A percentile compares a stretch with the other conserved stretches of the same genome.
Evolutionary conservation across 495 filamentous ascomycete genomes (phyloP).

Genomic region (Neurospora sp.): DNA sequence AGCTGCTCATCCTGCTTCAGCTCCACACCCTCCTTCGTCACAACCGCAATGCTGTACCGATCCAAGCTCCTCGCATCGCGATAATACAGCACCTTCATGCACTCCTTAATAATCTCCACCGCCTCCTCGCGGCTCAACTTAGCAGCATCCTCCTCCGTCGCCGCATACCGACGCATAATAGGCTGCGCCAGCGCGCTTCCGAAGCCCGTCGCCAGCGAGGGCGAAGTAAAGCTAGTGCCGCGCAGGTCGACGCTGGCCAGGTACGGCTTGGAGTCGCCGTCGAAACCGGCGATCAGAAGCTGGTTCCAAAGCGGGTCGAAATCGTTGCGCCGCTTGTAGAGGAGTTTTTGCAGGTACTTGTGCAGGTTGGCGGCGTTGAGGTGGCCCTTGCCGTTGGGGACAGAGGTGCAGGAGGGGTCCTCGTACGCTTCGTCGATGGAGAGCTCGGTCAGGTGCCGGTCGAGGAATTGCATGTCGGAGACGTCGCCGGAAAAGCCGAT

Average conservation of each 20-base stretch:
- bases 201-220: constrained; percentile 86
- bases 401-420: constrained; percentile 23
- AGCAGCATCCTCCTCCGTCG: constrained; percentile 66
- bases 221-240: constrained; percentile 80
- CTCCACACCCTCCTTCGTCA: constrained; percentile 78
- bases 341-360: constrained; percentile 86
- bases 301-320: constrained; percentile 98
- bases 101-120: constrained; percentile 69
- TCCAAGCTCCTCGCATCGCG: constrained; percentile 88
- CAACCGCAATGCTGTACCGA: constrained; percentile 79
- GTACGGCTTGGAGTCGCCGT: constrained; percentile 72
- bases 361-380: constrained; percentile 90
- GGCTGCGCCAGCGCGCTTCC: constrained; percentile 89
- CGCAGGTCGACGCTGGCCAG: constrained; percentile 82
- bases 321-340: constrained; percentile 87
- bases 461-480: constrained; percentile 95
- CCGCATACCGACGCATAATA: constrained; percentile 70
- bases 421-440: constrained; percentile 81
- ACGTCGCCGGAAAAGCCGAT: constrained; percentile 91
- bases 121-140: constrained; percentile 68
- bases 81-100: constrained; percentile 98
- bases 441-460: constrained; percentile 77
- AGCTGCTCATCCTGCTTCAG: constrained; percentile 65
- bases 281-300: constrained; percentile 80
- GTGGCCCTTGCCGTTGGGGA: constrained; percentile 33